phyloP scores from a whole-genome alignment of 441 rosid species.

The Macaranga tanarius region DNA sequence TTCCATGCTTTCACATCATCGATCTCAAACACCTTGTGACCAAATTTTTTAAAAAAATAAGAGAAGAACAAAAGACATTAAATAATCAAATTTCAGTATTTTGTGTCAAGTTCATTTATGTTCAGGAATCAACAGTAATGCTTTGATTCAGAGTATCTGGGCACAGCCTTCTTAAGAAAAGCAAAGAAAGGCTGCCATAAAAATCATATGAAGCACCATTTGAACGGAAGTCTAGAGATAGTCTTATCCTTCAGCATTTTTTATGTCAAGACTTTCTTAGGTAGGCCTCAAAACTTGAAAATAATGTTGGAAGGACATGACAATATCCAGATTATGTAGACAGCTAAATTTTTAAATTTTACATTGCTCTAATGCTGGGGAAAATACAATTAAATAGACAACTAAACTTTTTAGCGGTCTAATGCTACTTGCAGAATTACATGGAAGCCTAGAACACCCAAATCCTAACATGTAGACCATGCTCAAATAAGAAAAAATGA shows the following conservation, averaged over 20 bases:
- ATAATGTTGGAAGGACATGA: neutral
- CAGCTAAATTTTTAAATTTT: neutral
- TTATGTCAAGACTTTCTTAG: neutral
- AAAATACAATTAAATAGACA: neutral
- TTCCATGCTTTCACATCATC: constrained; percentile 85
- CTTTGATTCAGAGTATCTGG: neutral
- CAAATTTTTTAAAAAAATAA: constrained; percentile 17
- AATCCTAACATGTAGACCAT: neutral
- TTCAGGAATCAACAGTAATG: neutral
- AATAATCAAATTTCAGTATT: neutral
- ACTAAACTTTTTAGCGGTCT: neutral
- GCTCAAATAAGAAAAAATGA: neutral
- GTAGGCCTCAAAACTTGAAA: neutral
- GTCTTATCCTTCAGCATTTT: neutral
- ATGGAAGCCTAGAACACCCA: neutral
- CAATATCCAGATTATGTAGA: neutral
- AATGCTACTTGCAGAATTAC: neutral
- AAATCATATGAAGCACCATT: neutral
- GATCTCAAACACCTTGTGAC: constrained; percentile 74
- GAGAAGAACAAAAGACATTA: constrained; percentile 13
- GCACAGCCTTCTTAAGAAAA: neutral
- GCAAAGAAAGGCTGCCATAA: neutral
- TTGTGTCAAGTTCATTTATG: constrained; percentile 9
- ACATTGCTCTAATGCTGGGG: neutral
- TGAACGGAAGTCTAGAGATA: neutral